phyloP scores from a whole-genome alignment of 2,329 filamentous ascomycete genomes.

The Neofusicoccum umdonicola region DNA sequence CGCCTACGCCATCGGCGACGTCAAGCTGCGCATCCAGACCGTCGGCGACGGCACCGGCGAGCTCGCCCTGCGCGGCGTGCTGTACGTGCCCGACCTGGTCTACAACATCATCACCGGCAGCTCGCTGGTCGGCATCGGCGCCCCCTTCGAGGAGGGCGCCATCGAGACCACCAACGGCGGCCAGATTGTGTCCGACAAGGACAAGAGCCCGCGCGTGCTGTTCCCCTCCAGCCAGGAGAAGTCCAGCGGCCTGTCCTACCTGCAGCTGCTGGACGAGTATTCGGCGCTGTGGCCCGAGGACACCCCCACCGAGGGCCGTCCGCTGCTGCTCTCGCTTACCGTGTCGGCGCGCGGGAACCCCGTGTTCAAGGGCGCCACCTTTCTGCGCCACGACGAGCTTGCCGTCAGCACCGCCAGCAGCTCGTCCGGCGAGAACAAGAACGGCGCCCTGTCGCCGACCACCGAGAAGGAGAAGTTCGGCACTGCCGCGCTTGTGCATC shows the following conservation, averaged over 20 bases:
- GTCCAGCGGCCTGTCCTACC: slow-evolving; percentile 1
- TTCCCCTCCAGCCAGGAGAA: slow-evolving; percentile 2
- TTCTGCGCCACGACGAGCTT: not conserved
- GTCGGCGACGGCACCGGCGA: not conserved
- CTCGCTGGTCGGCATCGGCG: slow-evolving; percentile 3
- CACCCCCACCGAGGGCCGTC: not conserved
- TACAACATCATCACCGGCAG: slow-evolving; percentile 9
- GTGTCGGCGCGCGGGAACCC: not conserved
- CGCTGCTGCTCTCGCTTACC: slow-evolving; percentile 4
- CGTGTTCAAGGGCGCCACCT: slow-evolving; percentile 4
- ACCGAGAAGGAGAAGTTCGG: slow-evolving; percentile 1
- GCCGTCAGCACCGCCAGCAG: not conserved
- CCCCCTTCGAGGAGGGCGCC: slow-evolving; percentile 10
- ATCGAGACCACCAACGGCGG: not conserved
- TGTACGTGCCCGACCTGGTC: slow-evolving; percentile 3
- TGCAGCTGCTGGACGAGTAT: slow-evolving; percentile 7
- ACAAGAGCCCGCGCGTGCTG: not conserved
- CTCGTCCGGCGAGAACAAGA: not conserved
- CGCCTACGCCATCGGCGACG: slow-evolving; percentile 10
- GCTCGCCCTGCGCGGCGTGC: not conserved
- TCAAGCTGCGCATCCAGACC: not conserved
- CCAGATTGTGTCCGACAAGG: not conserved
- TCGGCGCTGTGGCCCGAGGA: slow-evolving; percentile 10
- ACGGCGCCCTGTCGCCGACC: not conserved
- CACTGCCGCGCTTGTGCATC: not conserved